These are phyloP conservation scores for Endoconidiophora polonica DNA, from an alignment of 2,329 filamentous ascomycete genomes.

Conservation along the genomic window DNA sequence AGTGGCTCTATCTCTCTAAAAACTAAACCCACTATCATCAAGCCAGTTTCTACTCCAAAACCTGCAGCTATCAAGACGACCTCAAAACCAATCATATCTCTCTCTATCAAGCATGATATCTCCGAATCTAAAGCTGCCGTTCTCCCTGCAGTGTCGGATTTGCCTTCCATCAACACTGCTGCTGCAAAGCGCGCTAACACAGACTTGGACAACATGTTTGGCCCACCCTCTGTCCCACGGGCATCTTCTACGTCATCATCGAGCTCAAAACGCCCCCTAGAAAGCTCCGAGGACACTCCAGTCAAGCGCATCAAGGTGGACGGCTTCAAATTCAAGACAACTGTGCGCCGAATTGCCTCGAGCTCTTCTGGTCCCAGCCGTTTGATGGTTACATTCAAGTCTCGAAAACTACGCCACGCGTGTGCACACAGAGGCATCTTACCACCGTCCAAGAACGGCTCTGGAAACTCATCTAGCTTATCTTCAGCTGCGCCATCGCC, in stretches of 20 bases:
- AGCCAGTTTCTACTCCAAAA: neutral
- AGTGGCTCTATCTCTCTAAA: slow-evolving; percentile 12
- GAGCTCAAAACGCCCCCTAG: slow-evolving; percentile 9
- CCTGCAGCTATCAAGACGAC: neutral
- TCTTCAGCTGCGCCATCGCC: slow-evolving; percentile 6
- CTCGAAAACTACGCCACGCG: slow-evolving; percentile 7
- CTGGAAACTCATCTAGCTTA: slow-evolving; percentile 1
- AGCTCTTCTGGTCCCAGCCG: neutral
- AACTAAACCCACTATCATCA: slow-evolving; percentile 7
- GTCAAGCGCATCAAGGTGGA: slow-evolving; percentile 10
- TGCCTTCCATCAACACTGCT: neutral
- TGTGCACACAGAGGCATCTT: slow-evolving; percentile 10
- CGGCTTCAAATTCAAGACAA: slow-evolving; percentile 1
- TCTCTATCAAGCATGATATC: slow-evolving; percentile 12
- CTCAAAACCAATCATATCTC: slow-evolving; percentile 9
- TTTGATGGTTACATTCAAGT: slow-evolving; percentile 9
- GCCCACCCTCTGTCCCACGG: neutral
- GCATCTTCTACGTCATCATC: neutral
- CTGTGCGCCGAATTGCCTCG: neutral
- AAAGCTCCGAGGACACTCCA: neutral
- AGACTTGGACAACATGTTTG: slow-evolving; percentile 7
- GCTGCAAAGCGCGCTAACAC: neutral
- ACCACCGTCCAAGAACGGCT: slow-evolving; percentile 1
- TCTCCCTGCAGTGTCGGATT: neutral
- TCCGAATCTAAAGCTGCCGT: slow-evolving; percentile 1